Conservation (phyloP, 805 yeast genomes). For the Saccharomycopsis microspora region DNA sequence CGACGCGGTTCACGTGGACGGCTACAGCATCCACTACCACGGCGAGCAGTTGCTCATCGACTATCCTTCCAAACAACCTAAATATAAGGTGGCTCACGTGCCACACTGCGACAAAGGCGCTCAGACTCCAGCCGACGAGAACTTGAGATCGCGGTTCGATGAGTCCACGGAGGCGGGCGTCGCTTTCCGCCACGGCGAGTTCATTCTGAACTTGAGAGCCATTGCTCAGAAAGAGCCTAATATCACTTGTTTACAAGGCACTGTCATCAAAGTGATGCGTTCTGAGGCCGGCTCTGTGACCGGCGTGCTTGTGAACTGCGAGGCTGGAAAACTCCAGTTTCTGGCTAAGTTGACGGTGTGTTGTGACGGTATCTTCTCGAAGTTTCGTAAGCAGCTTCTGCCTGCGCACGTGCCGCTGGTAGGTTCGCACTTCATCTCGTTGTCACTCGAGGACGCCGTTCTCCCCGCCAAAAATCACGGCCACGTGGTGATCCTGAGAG, state of each 20-base stretch:
- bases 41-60: conserved; percentile 47
- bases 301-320: conserved; percentile 60
- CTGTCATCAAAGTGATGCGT: conserved; percentile 56
- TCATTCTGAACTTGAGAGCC: conserved; percentile 61
- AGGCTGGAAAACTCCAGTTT: conserved; percentile 33
- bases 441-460: conserved; percentile 63
- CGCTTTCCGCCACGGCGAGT: conserved; percentile 89
- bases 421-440: conserved; percentile 80
- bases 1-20: conserved; percentile 66
- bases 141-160: conserved; percentile 39
- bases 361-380: conserved; percentile 92
- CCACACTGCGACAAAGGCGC: conserved; percentile 43
- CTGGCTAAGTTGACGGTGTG: conserved; percentile 57
- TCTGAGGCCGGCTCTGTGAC: conserved; percentile 44
- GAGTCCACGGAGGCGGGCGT: conserved; percentile 60
- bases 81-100: conserved; percentile 28
- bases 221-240: conserved; percentile 63
- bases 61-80: conserved; percentile 51
- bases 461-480: conserved; percentile 72
- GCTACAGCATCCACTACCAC: conserved; percentile 68
- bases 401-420: conserved; percentile 52
- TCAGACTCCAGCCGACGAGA: conserved; percentile 37
- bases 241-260: conserved; percentile 73
- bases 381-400: conserved; percentile 67
- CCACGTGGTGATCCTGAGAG: conserved; percentile 72